Evolutionary conservation across 345 rosid species (phyloP), one percentile per base, ranked within the genome.

Genomic region (Sonneratia alba): DNA sequence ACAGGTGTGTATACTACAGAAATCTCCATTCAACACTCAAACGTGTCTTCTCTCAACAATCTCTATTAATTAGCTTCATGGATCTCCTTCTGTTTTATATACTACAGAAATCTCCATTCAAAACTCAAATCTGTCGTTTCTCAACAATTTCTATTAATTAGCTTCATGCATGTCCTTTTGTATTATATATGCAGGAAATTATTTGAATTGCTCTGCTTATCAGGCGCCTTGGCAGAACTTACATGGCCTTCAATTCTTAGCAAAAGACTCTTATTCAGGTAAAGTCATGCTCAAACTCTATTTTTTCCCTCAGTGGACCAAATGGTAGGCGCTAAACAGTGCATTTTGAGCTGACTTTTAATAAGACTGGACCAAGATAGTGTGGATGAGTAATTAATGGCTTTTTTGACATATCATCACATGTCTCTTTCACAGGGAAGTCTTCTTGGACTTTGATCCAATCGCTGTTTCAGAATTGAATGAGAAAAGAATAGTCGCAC

Each of bases 171-270:
- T 61, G 3, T 22, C 4, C 14, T 61, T 61, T 22, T 24, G 66
- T 27, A 9, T 62, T 62, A 27, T 51, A 40, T 53, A 71, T 78
- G 75, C 87, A 92, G 96, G 88, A 88, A 83, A 72, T 83, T 92
- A 78, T 90, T 92, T 74, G 97, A 92, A 82, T 82, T 88, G 53
- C 86, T 92, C 49, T 81, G 85, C 86, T 86, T 92, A 66, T 88
- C 97, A 53, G 92, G 92, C 73, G 96, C 97, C 83, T 83, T 92
- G 79, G 86, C 96, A 57, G 97, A 88, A 84, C 88, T 87, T 70
- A 72, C 91, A 66, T 92, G 96, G 96, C 88, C 96, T 48, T 82
- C 85, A 71, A 90, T 92, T 85, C 87, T 91, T 56, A 81, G 82
- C 79, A 85, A 84, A 82, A 81, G 97, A 73, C 93, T 81, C 57